Base-by-base conservation (phyloP, 2,329 filamentous ascomycete species). In the Coniella vitis region DNA sequence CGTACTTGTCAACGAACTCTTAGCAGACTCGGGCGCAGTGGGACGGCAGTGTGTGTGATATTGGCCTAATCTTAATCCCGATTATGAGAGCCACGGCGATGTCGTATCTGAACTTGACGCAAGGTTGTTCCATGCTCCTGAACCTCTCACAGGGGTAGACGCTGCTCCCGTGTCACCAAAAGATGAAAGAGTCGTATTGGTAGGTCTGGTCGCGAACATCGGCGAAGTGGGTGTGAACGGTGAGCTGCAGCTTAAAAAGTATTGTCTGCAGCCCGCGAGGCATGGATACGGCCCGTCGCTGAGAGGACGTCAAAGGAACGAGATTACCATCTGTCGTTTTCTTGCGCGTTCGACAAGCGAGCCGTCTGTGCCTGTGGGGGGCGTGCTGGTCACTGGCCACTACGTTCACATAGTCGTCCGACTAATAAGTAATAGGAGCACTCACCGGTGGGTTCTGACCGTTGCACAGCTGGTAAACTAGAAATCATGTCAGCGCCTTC, bases 221-320 rank as follows among this genome's bases (percentile, higher is more conserved):
- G 35, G 39, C 34, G 14, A 29, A 21, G 51, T 42, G 51, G 51
- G 43, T 51, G 51, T 45, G 48, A 35, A 25, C 48, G 51, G 51
- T 53, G 51, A 51, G 51, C 46, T 53, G 51, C 51, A 53, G 47
- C 25, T 10, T 29, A 29, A 29, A 10, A 5, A 29, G 29, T 51
- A 53, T 53, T 49, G 51, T 48, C 44, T 53, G 51, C 51, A 53
- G 51, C 48, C 51, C 48, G 51, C 45, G 47, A 47, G 41, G 48
- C 51, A 53, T 45, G 51, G 51, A 34, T 51, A 40, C 39, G 38
- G 51, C 48, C 51, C 48, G 44, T 40, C 35, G 45, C 46, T 44
- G 42, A 45, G 47, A 34, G 43, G 41, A 41, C 19, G 39, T 43
- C 43, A 38, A 47, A 22, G 35, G 45, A 50, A 41, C 47, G 51